Evolutionary conservation across 805 yeast genomes (phyloP).

Genomic region (Hanseniaspora meyeri): DNA sequence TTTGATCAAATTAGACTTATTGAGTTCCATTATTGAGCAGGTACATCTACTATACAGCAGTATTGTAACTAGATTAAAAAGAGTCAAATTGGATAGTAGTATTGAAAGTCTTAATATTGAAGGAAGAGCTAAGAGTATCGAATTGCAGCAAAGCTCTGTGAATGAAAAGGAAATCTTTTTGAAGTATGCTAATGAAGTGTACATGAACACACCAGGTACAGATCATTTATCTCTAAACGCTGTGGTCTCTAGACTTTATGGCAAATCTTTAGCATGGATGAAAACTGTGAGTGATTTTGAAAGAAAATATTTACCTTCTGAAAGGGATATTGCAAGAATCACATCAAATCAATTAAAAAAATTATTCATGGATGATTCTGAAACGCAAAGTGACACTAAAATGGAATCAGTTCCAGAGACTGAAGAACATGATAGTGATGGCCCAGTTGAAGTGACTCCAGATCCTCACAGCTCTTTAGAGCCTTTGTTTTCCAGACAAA

Average conservation of each 20-base stretch:
- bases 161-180: conserved; percentile 40
- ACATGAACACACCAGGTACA: conserved; percentile 43
- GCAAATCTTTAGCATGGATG: conserved; percentile 80
- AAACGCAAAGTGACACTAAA: conserved; percentile 10
- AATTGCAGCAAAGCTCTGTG: conserved; percentile 41
- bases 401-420: neutral
- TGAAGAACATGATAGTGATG: neutral
- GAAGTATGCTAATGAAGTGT: conserved; percentile 39
- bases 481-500: neutral
- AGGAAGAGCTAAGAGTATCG: conserved; percentile 48
- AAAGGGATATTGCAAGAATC: conserved; percentile 79
- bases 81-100: conserved; percentile 58
- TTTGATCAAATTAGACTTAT: conserved; percentile 52
- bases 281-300: conserved; percentile 70
- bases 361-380: conserved; percentile 44
- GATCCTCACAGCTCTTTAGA: neutral
- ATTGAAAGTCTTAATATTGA: conserved; percentile 59
- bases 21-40: conserved; percentile 40
- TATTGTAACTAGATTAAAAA: conserved; percentile 50
- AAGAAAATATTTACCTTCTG: conserved; percentile 68
- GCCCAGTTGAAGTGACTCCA: neutral
- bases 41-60: conserved; percentile 57
- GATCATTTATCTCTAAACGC: conserved; percentile 61
- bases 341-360: conserved; percentile 78
- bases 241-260: conserved; percentile 60